Evolutionary conservation across 352 stramenopile species (phyloP), one percentile per base, ranked within the genome.

Genomic region (Pseudoperonospora humuli): DNA sequence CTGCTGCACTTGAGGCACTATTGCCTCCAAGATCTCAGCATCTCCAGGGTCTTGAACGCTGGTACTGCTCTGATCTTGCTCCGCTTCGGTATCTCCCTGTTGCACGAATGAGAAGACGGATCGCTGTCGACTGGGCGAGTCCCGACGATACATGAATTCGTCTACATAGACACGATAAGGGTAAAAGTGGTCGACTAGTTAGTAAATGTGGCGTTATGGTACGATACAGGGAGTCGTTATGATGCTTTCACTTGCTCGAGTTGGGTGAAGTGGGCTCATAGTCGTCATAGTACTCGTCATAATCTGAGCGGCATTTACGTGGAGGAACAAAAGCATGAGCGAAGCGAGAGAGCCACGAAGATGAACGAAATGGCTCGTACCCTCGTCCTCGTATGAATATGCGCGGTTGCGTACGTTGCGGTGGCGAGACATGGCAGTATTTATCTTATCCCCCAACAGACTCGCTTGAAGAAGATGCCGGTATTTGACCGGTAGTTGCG

Each of bases 321-420:
- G n/a, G n/a, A 26, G 9, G n/a, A 18, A 27, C 6, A 45, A 15
- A 14, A 24, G 3, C 0, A 25, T 32, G 43, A 3, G 19, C 0
- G 10, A 38, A 18, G 10, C 3, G 34, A 2, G 3, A 40, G 32
- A 13, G n/a, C n/a, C n/a, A n/a, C n/a, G 32, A 40, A 8, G 9
- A 20, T 20, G 13, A 19, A 32, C 3, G 15, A 32, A 46, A 6
- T n/a, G n/a, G 13, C 5, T n/a, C 42, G 31, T 41, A 42, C 80
- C 79, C 69, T 90, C 81, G 39, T 90, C 78, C 38, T 93, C 81
- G 64, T 90, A 93, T 43, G 81, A 93, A 61, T 91, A 93, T 48
- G 76, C 79, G 66, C 81, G 81, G 64, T 91, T 90, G 45, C 81
- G 81, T 20, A 93, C 60, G 60, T 87, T 79, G 52, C 81, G 78